Evolutionary conservation across 257 asterid genomes (phyloP).

Genomic region (Gardenia jasminoides): DNA sequence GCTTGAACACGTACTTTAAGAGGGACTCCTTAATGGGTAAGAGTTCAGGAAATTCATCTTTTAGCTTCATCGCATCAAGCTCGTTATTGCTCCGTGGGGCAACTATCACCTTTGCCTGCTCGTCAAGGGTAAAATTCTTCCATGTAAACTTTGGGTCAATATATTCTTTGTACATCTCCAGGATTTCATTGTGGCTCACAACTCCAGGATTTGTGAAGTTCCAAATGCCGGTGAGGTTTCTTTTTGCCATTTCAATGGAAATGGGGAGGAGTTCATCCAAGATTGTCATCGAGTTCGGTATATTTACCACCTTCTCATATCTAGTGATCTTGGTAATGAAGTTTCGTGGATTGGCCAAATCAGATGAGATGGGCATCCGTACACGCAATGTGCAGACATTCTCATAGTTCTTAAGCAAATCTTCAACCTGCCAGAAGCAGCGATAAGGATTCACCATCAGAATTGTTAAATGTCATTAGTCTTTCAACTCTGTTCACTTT

Average conservation of each 20-base stretch:
- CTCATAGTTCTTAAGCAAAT: slow-evolving; percentile 65
- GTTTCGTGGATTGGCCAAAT: slow-evolving; percentile 69
- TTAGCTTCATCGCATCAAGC: slow-evolving; percentile 67
- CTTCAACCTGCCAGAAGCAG: slow-evolving; percentile 60
- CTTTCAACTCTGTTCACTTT: background rate
- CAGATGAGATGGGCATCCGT: slow-evolving; percentile 81
- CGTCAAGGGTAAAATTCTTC: slow-evolving; percentile 76
- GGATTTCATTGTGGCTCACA: slow-evolving; percentile 75
- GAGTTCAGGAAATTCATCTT: slow-evolving; percentile 62
- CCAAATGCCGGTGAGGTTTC: slow-evolving; percentile 74
- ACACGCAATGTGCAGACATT: slow-evolving; percentile 81
- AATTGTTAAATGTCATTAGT: background rate
- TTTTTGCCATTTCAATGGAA: slow-evolving; percentile 83
- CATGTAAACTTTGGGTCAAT: slow-evolving; percentile 62
- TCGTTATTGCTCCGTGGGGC: slow-evolving; percentile 83
- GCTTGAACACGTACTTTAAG: slow-evolving; percentile 60
- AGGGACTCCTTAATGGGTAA: slow-evolving; percentile 72
- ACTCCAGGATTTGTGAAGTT: slow-evolving; percentile 91
- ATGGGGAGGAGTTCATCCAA: slow-evolving; percentile 82
- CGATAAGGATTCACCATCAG: slow-evolving; percentile 5
- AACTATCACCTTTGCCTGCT: slow-evolving; percentile 83
- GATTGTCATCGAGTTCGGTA: slow-evolving; percentile 87
- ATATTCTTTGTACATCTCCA: slow-evolving; percentile 68
- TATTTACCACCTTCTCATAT: slow-evolving; percentile 69
- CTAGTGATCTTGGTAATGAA: slow-evolving; percentile 77